Percentiles rank a stretch among this genome's conserved stretches.
Evolutionary conservation across 2,329 filamentous ascomycete genomes (phyloP).

Genomic region (Penicillium digitatum): DNA sequence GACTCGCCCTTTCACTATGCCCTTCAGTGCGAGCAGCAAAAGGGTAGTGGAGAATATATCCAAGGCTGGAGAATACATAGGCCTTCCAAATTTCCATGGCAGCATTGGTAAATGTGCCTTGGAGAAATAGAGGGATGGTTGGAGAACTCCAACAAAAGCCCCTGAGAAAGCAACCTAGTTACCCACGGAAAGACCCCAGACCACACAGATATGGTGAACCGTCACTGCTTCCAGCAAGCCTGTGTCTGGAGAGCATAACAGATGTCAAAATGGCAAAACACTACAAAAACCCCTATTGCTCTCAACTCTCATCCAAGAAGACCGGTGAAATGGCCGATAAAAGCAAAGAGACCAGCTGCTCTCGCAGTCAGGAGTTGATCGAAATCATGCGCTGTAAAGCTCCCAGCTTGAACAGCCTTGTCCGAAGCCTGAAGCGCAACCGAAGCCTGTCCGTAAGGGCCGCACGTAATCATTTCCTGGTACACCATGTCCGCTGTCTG

Average conservation of each 20-base stretch:
- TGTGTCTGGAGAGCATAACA: constrained; percentile 24
- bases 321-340: constrained; percentile 37
- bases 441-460: constrained; percentile 40
- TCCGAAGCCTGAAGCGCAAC: constrained; percentile 42
- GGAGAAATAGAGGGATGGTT: neutral
- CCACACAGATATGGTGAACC: constrained; percentile 35
- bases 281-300: constrained; percentile 44
- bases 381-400: constrained; percentile 33
- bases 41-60: constrained; percentile 39
- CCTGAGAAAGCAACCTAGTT: constrained; percentile 12
- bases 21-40: constrained; percentile 33
- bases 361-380: constrained; percentile 33
- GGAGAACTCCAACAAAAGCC: neutral
- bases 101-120: constrained; percentile 42
- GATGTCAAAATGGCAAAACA: constrained; percentile 39
- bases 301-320: constrained; percentile 42
- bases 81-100: constrained; percentile 38
- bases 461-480: constrained; percentile 42
- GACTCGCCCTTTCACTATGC: constrained; percentile 29
- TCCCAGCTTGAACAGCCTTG: constrained; percentile 27
- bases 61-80: constrained; percentile 41
- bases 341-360: constrained; percentile 32
- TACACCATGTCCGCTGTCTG: constrained; percentile 27
- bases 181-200: constrained; percentile 42
- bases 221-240: constrained; percentile 18